Evolutionary conservation across 495 filamentous ascomycete genomes (phyloP).

Genomic region (Tirmania nivea): DNA sequence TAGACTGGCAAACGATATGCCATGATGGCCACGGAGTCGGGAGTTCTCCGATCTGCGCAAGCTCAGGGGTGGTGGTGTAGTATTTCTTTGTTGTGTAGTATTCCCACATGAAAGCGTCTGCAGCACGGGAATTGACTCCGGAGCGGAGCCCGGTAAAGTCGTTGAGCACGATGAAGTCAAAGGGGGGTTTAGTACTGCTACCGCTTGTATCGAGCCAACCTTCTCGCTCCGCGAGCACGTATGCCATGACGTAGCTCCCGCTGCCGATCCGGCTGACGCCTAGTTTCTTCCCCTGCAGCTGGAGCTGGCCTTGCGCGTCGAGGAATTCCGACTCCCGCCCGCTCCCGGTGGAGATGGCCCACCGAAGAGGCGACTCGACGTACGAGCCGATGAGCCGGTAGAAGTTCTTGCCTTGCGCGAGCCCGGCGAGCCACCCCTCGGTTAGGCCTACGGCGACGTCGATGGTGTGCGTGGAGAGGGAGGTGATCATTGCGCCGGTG

Average conservation of each 20-base stretch:
- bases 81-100: conserved; percentile 60
- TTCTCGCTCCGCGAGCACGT: conserved; percentile 67
- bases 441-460: conserved; percentile 83
- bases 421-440: conserved; percentile 83
- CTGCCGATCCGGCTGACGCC: conserved; percentile 70
- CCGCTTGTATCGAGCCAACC: conserved; percentile 38
- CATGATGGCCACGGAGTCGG: conserved; percentile 91
- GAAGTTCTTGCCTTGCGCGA: conserved; percentile 44
- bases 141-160: conserved; percentile 56
- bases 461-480: conserved; percentile 53
- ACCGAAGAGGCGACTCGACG: conserved; percentile 77
- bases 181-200: conserved; percentile 24
- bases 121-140: conserved; percentile 38
- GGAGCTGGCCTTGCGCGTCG: conserved; percentile 32
- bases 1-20: conserved; percentile 66
- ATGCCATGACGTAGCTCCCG: conserved; percentile 85
- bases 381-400: conserved; percentile 78
- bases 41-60: conserved; percentile 76
- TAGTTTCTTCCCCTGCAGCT: conserved; percentile 26
- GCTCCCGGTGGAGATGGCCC: conserved; percentile 82
- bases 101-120: conserved; percentile 83
- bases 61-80: conserved; percentile 45
- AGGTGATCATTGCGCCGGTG: conserved; percentile 85
- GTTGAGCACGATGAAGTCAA: conserved; percentile 49
- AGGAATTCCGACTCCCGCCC: conserved; percentile 19